These are phyloP conservation scores for Laburnicola sp. DNA, from an alignment of 2,329 filamentous ascomycete species.

Conservation along the genomic window DNA sequence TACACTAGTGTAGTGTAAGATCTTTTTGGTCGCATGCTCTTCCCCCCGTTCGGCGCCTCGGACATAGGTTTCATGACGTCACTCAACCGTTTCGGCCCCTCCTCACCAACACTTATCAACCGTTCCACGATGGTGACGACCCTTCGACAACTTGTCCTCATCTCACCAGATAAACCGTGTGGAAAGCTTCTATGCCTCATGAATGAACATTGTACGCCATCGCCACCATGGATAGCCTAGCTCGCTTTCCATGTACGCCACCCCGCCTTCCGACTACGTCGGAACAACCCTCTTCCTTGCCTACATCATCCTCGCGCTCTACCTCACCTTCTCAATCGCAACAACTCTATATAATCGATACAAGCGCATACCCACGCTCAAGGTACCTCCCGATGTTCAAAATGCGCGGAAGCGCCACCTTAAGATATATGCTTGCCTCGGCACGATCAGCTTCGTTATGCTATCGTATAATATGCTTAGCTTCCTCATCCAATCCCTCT, in stretches of 20 bases:
- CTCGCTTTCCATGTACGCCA: conserved; percentile 16
- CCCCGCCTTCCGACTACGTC: conserved; percentile 34
- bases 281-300: too few relatives aligned
- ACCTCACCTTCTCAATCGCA: too few relatives aligned
- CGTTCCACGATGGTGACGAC: too few relatives aligned
- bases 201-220: background rate
- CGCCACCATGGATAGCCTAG: conserved; percentile 9
- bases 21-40: too few relatives aligned
- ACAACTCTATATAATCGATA: too few relatives aligned
- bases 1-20: too few relatives aligned
- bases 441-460: conserved; percentile 31
- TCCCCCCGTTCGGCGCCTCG: conserved; percentile 9
- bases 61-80: conserved; percentile 39
- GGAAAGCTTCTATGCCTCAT: too few relatives aligned
- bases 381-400: conserved; percentile 15
- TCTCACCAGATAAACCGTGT: too few relatives aligned
- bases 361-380: too few relatives aligned
- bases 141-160: conserved; percentile 20
- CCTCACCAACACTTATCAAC: too few relatives aligned
- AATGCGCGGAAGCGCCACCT: conserved; percentile 27
- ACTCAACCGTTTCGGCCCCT: conserved; percentile 20
- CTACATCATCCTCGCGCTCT: too few relatives aligned
- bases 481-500: conserved; percentile 33
- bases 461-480: conserved; percentile 39
- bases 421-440: conserved; percentile 32